A percentile compares a stretch with the other conserved stretches of the same genome.
Evolutionary conservation across 495 filamentous ascomycete genomes (phyloP).

Genomic region (Xylaria flabelliformis): DNA sequence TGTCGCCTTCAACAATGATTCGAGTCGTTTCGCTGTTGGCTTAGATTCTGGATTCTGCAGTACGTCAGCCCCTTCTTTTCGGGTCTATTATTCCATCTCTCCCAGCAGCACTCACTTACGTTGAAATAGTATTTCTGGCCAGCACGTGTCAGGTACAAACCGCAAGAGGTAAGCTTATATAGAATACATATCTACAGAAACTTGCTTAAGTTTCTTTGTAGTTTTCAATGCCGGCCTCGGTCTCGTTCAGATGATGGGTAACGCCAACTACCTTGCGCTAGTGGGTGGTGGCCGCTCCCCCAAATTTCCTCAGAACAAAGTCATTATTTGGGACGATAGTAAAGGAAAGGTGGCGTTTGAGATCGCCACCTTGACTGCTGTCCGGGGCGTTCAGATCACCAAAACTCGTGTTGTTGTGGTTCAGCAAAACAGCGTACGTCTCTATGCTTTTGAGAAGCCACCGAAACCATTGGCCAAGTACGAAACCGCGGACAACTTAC

Average conservation of each 20-base stretch:
- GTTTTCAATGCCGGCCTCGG: slow-evolving; percentile 89
- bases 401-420: slow-evolving; percentile 81
- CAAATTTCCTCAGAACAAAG: slow-evolving; percentile 89
- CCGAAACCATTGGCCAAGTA: slow-evolving; percentile 75
- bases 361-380: slow-evolving; percentile 61
- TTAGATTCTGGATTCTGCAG: slow-evolving; percentile 86
- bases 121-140: slow-evolving; percentile 71
- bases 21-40: slow-evolving; percentile 87
- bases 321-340: slow-evolving; percentile 91
- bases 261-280: slow-evolving; percentile 85
- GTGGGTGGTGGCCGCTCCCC: slow-evolving; percentile 88
- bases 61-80: slow-evolving; percentile 49
- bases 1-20: slow-evolving; percentile 85
- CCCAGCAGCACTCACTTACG: slow-evolving; percentile 28
- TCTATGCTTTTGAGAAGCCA: slow-evolving; percentile 79
- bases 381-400: slow-evolving; percentile 79
- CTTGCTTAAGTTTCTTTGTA: slow-evolving; percentile 39
- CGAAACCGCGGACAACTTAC: slow-evolving; percentile 86
- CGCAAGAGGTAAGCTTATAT: slow-evolving; percentile 48
- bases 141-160: slow-evolving; percentile 76
- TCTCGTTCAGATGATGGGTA: slow-evolving; percentile 84
- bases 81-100: background rate
- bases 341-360: slow-evolving; percentile 74
- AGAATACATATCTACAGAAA: background rate
- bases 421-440: slow-evolving; percentile 79